Evolutionary conservation across 2,329 filamentous ascomycete genomes (phyloP), one percentile per base, ranked within the genome.

Genomic region (Apiospora phragmitis): DNA sequence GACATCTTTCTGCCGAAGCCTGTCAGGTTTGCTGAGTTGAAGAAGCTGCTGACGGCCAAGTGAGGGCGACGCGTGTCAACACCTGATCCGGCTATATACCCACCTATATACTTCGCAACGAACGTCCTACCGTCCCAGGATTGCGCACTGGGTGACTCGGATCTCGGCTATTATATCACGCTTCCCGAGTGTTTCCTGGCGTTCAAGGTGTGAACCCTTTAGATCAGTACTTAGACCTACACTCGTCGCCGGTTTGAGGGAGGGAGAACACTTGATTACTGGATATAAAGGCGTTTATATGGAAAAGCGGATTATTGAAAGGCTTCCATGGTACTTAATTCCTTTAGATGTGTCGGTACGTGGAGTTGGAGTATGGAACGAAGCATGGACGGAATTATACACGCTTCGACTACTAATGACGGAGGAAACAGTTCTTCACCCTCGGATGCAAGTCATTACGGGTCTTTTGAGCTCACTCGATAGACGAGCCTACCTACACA

Each of bases 1-100:
- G 85, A 88, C 73, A 70, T 86, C 1, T 87, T 86, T 70, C 71
- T 88, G 68, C 85, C 86, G 21, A 88, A 88, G 76, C 86, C 86
- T 0, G 84, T 88, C 9, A 76, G 81, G 8, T 79, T 85, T 65
- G 80, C 80, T 0, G 81, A 85, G 70, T 71, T 86, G 42, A 82
- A 84, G 71, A 81, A 80, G 35, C 67, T 68, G 32, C 32, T 68
- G 29, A 68, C 45, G n/a, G 67, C 45, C 3, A 68, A 68, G 47
- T 67, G 42, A 67, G 12, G 24, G n/a, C 11, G 38, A 21, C 8
- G 5, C 8, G 1, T 16, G 8, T 29, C 26, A 16, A 32, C 12
- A 45, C 16, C 6, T 18, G 49, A 7, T 18, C 16, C 49, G 14
- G 26, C 26, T 51, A 29, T 16, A 6, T 47, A 29, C n/a, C n/a